A percentile compares a stretch with the other conserved stretches of the same genome.
phyloP scores from a whole-genome alignment of 2,329 filamentous ascomycete species.

The Pezicula rhizophila region DNA sequence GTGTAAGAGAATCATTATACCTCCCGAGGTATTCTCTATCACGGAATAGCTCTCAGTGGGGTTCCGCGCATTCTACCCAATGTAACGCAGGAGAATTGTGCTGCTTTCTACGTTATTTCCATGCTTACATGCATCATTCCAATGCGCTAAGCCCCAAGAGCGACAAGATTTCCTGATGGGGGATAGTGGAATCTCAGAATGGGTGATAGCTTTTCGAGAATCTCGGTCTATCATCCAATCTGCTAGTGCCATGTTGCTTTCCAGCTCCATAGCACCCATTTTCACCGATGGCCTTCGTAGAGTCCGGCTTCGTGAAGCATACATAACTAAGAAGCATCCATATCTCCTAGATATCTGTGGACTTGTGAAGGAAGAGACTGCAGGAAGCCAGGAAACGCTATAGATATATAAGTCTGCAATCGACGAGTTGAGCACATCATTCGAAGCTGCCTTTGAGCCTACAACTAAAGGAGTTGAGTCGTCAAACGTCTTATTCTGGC shows the following conservation, averaged over 20 bases:
- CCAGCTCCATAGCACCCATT: background rate
- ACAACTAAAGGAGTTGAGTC: background rate
- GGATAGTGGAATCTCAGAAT: background rate
- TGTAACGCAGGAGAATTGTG: background rate
- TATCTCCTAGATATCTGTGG: background rate
- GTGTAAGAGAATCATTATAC: background rate
- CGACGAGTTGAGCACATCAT: background rate
- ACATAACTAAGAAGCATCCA: background rate
- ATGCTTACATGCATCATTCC: background rate
- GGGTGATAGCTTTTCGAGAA: background rate
- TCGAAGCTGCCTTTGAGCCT: background rate
- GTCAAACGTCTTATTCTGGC: conserved; percentile 6
- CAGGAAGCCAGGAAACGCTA: background rate
- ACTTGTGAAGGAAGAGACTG: background rate
- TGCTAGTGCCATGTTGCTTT: background rate
- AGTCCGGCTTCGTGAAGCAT: background rate
- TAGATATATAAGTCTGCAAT: background rate
- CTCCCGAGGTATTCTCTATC: background rate
- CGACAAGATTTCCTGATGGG: background rate
- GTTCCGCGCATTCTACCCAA: background rate
- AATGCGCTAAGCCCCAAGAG: background rate
- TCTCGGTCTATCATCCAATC: background rate
- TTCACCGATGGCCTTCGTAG: background rate
- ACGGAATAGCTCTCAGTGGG: background rate
- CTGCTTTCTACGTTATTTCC: background rate